Base-by-base conservation (phyloP, 768 basidiomycete genomes). In the Crucibulum laeve region DNA sequence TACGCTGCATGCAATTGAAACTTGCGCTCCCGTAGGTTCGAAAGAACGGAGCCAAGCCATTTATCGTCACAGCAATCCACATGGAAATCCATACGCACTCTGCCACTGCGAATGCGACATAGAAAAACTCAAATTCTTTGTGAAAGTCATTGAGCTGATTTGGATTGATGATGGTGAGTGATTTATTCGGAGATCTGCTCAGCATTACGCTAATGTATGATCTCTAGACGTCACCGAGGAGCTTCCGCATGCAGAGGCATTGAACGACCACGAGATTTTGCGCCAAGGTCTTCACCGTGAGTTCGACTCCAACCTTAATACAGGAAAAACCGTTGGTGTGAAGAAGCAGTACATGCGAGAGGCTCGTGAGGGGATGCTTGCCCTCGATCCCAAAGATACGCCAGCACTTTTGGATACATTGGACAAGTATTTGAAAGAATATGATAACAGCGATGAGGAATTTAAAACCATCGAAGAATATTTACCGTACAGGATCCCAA, bases 91-190 rank as follows among this genome's bases (percentile, higher is more conserved):
- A 23, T 59, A 55, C 40, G 52, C 52, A 0, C 25, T 57, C 8
- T 52, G 48, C 34, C 49, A 53, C 18, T 34, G 43, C 5, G 42
- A 55, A 39, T 46, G 55, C 28, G 48, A 55, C 25, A 46, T 48
- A 25, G 52, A 54, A 22, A 50, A 53, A 19, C 45, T 60, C 33
- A 44, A 53, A 40, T 47, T 48, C 42, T 53, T 48, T n/a, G 49
- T 48, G 30, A 45, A 57, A 42, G 40, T 53, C 10, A 40, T 57
- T 17, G 56, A 60, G 40, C 41, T 52, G 47, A 45, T 57, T 35
- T 56, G 56, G 53, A 54, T 54, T 22, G 48, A 57, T 45, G 56
- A 57, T 41, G 56, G 56, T 52, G 23, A 7, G 52, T 44, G 14
- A 15, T 37, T 13, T 37, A 15, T 37, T 37, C 11, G 13, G n/a